Percentiles rank a stretch among this genome's conserved stretches.
Conservation (phyloP, 495 filamentous ascomycete species). For the Aspergillus avenaceus region DNA sequence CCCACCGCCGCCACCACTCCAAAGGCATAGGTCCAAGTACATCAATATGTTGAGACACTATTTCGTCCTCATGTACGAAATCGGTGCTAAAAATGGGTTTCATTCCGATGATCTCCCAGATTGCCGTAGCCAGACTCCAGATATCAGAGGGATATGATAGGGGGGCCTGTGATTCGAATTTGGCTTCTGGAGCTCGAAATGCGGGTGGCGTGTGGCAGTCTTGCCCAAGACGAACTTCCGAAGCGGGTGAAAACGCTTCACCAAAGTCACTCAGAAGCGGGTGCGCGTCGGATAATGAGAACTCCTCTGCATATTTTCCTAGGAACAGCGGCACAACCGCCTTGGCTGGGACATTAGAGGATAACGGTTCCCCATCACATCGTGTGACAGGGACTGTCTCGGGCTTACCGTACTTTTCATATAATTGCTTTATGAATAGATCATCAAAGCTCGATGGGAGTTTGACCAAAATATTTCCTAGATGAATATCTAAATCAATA, state of each 20-base stretch:
- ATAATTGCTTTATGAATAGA: conserved; percentile 25
- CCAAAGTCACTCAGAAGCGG: conserved; percentile 31
- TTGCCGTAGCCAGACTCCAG: conserved; percentile 31
- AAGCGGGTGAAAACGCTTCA: conserved; percentile 25
- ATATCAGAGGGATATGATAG: conserved; percentile 31
- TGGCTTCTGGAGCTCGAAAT: conserved; percentile 28
- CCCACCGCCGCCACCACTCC: conserved; percentile 29
- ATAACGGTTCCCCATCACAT: conserved; percentile 16
- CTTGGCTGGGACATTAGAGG: conserved; percentile 19
- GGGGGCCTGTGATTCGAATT: conserved; percentile 22
- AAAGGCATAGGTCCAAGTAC: conserved; percentile 28
- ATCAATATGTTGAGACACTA: conserved; percentile 25
- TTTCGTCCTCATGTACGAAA: conserved; percentile 20
- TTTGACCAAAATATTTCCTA: conserved; percentile 33
- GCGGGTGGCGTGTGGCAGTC: conserved; percentile 29
- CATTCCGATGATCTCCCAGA: conserved; percentile 38
- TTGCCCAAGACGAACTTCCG: conserved; percentile 18
- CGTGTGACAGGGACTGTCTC: conserved; percentile 5
- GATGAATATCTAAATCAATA: conserved; percentile 29
- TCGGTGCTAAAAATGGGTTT: conserved; percentile 29
- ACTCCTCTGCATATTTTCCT: conserved; percentile 25
- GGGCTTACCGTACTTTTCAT: conserved; percentile 26
- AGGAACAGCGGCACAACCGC: conserved; percentile 27
- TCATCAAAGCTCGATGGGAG: conserved; percentile 27
- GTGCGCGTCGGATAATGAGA: conserved; percentile 22